Evolutionary conservation across 768 basidiomycete species (phyloP).

Genomic region (Leccinum imitatum): DNA sequence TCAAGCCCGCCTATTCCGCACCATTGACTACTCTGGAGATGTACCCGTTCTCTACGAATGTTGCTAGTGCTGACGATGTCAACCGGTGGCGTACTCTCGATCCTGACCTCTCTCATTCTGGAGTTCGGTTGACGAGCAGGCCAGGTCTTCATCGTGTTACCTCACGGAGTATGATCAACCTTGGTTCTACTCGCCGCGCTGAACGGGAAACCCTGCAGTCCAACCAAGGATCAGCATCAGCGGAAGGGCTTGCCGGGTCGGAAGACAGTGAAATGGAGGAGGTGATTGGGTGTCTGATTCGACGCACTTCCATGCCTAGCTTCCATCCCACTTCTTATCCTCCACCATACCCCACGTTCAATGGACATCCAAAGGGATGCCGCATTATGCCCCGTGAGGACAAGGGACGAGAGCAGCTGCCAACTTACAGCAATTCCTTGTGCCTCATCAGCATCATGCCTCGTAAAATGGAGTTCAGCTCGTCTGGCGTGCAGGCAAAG

Average conservation of each 20-base stretch:
- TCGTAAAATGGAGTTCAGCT: conserved; percentile 89
- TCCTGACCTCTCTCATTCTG: conserved; percentile 7
- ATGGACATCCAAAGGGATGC: conserved; percentile 26
- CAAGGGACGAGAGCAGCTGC: conserved; percentile 80
- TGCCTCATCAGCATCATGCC: conserved; percentile 81
- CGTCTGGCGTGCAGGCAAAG: conserved; percentile 81
- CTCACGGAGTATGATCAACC: conserved; percentile 65
- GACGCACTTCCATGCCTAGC: too few relatives aligned
- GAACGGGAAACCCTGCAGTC: conserved; percentile 22
- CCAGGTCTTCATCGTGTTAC: conserved; percentile 57
- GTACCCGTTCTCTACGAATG: conserved; percentile 20
- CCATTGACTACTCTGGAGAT: conserved; percentile 5
- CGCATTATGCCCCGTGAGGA: conserved; percentile 56
- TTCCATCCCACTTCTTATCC: too few relatives aligned
- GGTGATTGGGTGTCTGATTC: too few relatives aligned
- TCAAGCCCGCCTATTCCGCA: too few relatives aligned
- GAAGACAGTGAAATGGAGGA: conserved; percentile 14
- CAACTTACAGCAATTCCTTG: conserved; percentile 77
- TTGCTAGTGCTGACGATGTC: conserved; percentile 7
- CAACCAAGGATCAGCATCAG: conserved; percentile 10
- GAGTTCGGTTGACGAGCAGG: conserved; percentile 16
- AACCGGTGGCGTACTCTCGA: neutral
- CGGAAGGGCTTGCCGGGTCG: conserved; percentile 14
- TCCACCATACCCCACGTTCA: conserved; percentile 53
- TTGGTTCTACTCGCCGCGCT: conserved; percentile 37